Base-by-base conservation (phyloP, 1,284 basidiomycete genomes). In the Fomitopsis palustris region DNA sequence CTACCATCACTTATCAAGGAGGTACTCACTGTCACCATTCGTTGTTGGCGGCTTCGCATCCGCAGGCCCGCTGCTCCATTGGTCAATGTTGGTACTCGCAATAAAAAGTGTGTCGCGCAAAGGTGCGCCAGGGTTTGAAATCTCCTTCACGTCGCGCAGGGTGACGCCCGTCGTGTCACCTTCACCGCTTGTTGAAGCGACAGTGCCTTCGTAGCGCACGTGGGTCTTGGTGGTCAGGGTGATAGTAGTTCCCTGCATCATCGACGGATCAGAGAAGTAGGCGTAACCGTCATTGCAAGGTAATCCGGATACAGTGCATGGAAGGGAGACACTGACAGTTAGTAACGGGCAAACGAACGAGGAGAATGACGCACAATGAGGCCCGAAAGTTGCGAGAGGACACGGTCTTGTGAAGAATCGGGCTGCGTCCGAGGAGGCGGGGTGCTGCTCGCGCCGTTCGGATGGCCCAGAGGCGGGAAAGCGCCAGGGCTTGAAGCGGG, bases 81-180 rank as follows among this genome's bases (percentile, higher is more conserved):
- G 77, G 23, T 88, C 87, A 67, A 92, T 89, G 70, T 86, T 89
- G 60, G 82, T 81, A 3, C 85, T 81, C 19, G 85, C 80, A 62
- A 93, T 79, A 71, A 91, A 90, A 41, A 86, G 66, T 7, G 76
- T 74, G 52, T 92, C 88, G 71, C 86, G 88, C 62, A 88, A 78
- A 45, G 89, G 82, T 2, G 82, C 81, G 54, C 84, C 85, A 10
- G 86, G 81, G 61, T 74, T 78, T 25, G 81, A 76, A 59, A 90
- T 74, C 64, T 92, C 87, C 73, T 85, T 87, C 66, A 83, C 87
- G 70, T 92, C 87, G 69, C 86, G 87, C 60, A 93, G 82, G 12
- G 85, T 86, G 56, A 92, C 83, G 54, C 90, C 87, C 10, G 77
- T 74, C 19, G 81, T 84, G 70, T 92, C 88, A 54, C 86, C 85